A percentile compares a stretch with the other conserved stretches of the same genome.
Evolutionary conservation across 768 basidiomycete species (phyloP).

Genomic region (Termitomyces sp.): DNA sequence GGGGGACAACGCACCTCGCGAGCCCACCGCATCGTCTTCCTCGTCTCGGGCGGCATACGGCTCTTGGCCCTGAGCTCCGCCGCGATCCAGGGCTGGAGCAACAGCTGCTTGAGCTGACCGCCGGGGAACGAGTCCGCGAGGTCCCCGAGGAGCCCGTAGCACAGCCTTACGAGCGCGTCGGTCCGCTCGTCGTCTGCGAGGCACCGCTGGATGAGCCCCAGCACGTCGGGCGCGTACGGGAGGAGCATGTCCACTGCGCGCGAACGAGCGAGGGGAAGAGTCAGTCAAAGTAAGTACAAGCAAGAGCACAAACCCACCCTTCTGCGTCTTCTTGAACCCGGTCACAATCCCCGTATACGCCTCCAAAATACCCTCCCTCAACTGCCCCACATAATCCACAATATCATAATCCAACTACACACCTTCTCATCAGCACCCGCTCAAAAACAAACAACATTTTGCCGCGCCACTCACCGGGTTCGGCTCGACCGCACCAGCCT

Average conservation of each 20-base stretch:
- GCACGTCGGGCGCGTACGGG: conserved; percentile 65
- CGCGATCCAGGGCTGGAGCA: conserved; percentile 79
- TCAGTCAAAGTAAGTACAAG: not conserved
- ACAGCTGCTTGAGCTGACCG: conserved; percentile 73
- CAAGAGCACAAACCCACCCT: too few relatives aligned
- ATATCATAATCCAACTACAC: conserved; percentile 77
- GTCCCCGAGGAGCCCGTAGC: conserved; percentile 88
- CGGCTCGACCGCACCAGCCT: conserved; percentile 85
- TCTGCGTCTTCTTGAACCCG: conserved; percentile 79
- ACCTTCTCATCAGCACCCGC: conserved; percentile 1
- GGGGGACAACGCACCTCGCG: conserved; percentile 83
- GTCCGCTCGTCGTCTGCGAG: conserved; percentile 78
- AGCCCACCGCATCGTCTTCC: conserved; percentile 91
- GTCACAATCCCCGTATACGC: conserved; percentile 95
- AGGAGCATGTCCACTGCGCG: conserved; percentile 57
- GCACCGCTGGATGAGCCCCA: conserved; percentile 78
- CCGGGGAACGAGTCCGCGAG: conserved; percentile 83
- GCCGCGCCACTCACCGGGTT: conserved; percentile 59
- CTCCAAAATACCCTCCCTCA: conserved; percentile 94
- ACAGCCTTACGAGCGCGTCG: conserved; percentile 68
- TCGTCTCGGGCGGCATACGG: conserved; percentile 72
- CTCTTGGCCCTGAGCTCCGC: conserved; percentile 67
- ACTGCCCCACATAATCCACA: conserved; percentile 83
- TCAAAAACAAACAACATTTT: not conserved
- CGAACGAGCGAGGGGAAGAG: too few relatives aligned